These are phyloP conservation scores for Cladophialophora carrionii DNA, from an alignment of 2,329 filamentous ascomycete genomes.

Conservation along the genomic window DNA sequence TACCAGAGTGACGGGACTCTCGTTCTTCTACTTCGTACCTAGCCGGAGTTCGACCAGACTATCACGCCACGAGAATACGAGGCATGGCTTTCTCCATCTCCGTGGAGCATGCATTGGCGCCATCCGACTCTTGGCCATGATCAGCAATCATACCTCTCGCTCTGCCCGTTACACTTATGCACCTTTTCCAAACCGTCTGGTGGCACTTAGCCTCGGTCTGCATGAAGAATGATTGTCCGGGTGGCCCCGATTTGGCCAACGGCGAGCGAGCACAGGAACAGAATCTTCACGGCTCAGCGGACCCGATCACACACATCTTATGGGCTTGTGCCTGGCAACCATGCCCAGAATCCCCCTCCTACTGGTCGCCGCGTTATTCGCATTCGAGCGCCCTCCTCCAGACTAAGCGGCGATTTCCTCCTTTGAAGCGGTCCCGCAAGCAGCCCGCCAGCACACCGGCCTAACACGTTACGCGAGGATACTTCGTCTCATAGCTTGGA, in stretches of 20 bases:
- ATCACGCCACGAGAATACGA: not conserved
- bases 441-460: constrained; percentile 6
- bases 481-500: not conserved
- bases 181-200: constrained; percentile 11
- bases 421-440: constrained; percentile 16
- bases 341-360: not conserved
- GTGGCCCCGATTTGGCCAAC: not conserved
- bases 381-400: not conserved
- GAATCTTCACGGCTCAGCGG: constrained; percentile 12
- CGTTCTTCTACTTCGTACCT: not conserved
- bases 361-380: not conserved
- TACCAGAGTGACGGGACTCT: not conserved
- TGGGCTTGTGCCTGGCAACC: constrained; percentile 6
- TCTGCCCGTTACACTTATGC: constrained; percentile 9
- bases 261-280: constrained; percentile 1
- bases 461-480: constrained; percentile 14
- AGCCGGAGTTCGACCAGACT: not conserved
- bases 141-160: not conserved
- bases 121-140: not conserved
- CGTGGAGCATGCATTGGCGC: constrained; percentile 1
- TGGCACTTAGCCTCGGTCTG: constrained; percentile 16
- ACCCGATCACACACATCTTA: constrained; percentile 8
- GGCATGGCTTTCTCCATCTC: not conserved
- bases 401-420: not conserved
- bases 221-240: constrained; percentile 6